phyloP scores from a whole-genome alignment of 371 early-diverging fungal species.

The Cokeromyces recurvatus region DNA sequence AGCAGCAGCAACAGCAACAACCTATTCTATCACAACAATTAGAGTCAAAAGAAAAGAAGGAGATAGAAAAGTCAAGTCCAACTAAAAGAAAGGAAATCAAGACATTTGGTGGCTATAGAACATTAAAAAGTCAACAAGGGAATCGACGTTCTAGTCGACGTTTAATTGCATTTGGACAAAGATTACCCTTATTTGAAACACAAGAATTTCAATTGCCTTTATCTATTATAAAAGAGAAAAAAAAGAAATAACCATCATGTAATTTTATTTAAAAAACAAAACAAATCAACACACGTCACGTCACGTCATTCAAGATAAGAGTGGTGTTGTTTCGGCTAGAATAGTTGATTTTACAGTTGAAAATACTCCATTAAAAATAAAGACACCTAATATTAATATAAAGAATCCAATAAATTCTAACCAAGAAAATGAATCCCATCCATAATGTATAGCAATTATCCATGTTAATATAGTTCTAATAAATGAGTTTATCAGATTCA shows the following conservation, averaged over 20 bases:
- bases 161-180: constrained; percentile 49
- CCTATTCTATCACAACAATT: not conserved
- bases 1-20: not conserved
- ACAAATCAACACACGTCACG: too few relatives aligned
- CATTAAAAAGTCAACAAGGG: constrained; percentile 13
- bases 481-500: too few relatives aligned
- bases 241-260: too few relatives aligned
- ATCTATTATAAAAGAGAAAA: not conserved
- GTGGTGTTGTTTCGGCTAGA: constrained; percentile 33
- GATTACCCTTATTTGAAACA: constrained; percentile 34
- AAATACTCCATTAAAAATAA: constrained; percentile 43
- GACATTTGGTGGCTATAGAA: constrained; percentile 20
- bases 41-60: not conserved
- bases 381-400: constrained; percentile 28
- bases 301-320: constrained; percentile 18
- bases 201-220: constrained; percentile 45
- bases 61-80: not conserved
- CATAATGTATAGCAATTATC: constrained; percentile 38
- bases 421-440: constrained; percentile 42
- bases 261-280: too few relatives aligned
- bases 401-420: constrained; percentile 28
- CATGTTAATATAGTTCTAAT: constrained; percentile 40
- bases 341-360: constrained; percentile 23
- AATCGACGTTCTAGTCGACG: constrained; percentile 29
- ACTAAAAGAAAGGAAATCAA: not conserved